These are phyloP conservation scores for Monosiga brevicollis DNA, from an alignment of 78 protist genomes.

Conservation along the genomic window DNA sequence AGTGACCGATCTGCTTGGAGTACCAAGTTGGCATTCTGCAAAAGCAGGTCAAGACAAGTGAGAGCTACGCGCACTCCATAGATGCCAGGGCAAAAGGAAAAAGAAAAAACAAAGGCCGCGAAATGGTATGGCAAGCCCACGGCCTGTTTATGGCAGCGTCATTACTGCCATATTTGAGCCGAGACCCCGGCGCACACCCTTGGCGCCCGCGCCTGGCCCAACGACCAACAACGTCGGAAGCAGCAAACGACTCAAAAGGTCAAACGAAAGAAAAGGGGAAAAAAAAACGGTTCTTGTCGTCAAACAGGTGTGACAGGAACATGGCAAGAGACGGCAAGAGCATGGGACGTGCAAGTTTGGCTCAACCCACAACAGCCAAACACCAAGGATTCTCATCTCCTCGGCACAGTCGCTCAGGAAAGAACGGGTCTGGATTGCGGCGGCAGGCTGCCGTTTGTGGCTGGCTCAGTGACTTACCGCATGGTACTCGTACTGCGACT, in stretches of 20 bases:
- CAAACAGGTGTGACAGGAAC: no score
- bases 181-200: no score
- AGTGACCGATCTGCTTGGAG: constrained; percentile 29
- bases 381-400: neutral
- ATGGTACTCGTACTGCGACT: constrained; percentile 1
- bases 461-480: neutral
- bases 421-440: neutral
- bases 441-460: neutral
- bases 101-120: neutral
- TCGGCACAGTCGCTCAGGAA: neutral
- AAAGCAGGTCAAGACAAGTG: neutral
- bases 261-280: neutral
- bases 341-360: neutral
- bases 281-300: no score
- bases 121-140: no score
- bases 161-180: no score
- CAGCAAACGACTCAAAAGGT: neutral
- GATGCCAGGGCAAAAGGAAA: neutral
- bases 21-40: constrained; percentile 24
- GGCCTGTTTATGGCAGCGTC: no score
- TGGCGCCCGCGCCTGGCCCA: no score
- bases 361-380: neutral
- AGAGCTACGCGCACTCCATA: neutral
- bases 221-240: no score
- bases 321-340: neutral